phyloP scores from a whole-genome alignment of 345 rosid genomes.

The Linum tenue region DNA sequence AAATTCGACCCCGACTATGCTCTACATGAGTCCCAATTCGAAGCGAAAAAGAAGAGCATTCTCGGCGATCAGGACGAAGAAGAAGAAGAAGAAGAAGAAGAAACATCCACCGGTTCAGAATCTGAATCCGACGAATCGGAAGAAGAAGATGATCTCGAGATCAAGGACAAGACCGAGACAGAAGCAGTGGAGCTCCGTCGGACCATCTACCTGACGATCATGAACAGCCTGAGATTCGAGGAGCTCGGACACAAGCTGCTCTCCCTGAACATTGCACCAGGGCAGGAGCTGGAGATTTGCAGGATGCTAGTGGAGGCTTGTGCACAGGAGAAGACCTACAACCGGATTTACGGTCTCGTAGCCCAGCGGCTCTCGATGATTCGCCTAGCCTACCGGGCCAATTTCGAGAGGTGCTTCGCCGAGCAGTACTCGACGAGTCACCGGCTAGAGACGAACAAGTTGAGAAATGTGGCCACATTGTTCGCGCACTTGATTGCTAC shows the following conservation, averaged over 20 bases:
- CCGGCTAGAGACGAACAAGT: not conserved
- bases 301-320: not conserved
- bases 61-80: conserved; percentile 65
- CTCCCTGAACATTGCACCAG: not conserved
- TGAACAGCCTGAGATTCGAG: too few relatives aligned
- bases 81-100: conserved; percentile 25
- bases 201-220: too few relatives aligned
- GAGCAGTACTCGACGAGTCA: not conserved
- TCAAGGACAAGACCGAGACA: too few relatives aligned
- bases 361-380: not conserved
- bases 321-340: not conserved
- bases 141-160: too few relatives aligned
- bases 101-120: too few relatives aligned
- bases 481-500: not conserved
- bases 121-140: too few relatives aligned
- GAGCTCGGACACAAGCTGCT: too few relatives aligned
- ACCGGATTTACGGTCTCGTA: not conserved
- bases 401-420: not conserved
- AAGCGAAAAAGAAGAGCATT: conserved; percentile 75
- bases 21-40: conserved; percentile 22
- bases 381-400: not conserved
- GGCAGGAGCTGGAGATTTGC: not conserved
- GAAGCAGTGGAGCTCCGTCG: too few relatives aligned
- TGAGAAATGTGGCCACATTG: not conserved
- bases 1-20: too few relatives aligned